These are phyloP conservation scores for Trichomonas vaginalis DNA, from an alignment of 208 protist genomes.

Conservation along the genomic window DNA sequence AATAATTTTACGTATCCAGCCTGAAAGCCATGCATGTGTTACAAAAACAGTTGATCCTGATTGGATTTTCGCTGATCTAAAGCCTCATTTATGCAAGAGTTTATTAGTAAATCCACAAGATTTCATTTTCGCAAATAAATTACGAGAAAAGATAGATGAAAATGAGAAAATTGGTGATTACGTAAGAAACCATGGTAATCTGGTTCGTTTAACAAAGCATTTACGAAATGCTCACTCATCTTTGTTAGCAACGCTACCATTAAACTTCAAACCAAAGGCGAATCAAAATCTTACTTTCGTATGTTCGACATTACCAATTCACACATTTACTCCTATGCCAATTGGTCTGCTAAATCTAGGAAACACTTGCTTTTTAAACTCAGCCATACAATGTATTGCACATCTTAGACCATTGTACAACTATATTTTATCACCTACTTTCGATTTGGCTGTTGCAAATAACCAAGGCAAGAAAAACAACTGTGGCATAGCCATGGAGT, in stretches of 20 bases:
- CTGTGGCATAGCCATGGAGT: background rate
- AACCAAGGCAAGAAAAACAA: background rate
- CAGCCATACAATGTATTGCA: background rate
- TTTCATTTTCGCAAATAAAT: background rate
- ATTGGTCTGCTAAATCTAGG: background rate
- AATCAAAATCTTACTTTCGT: background rate
- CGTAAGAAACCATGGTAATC: background rate
- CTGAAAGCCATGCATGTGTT: background rate
- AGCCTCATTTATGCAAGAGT: background rate
- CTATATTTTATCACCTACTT: background rate
- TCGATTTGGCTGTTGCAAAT: background rate
- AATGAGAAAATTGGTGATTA: background rate
- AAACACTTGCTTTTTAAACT: slow-evolving; percentile 3
- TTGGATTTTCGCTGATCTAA: background rate
- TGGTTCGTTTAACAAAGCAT: background rate
- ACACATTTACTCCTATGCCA: background rate
- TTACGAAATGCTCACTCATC: background rate
- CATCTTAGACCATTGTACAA: background rate
- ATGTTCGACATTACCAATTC: background rate
- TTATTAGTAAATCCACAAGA: background rate
- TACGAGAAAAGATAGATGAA: background rate
- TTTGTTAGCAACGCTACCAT: background rate
- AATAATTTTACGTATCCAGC: background rate
- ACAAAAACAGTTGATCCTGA: background rate
- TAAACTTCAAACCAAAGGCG: background rate